These are phyloP conservation scores for Baeospora myosura DNA, from an alignment of 1,284 basidiomycete genomes.

Conservation along the genomic window DNA sequence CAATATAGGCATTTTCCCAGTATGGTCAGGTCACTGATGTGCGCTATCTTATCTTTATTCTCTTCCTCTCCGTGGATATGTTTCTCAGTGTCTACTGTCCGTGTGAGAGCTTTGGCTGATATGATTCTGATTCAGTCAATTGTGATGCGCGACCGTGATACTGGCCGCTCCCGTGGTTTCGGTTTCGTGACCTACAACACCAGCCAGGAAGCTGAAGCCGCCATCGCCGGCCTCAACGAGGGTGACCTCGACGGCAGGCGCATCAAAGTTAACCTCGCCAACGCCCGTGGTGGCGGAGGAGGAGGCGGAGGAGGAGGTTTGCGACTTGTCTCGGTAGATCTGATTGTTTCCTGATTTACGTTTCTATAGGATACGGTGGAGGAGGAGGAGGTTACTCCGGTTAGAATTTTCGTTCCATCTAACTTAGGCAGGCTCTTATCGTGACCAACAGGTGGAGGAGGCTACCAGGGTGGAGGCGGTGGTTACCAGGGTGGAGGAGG, in stretches of 20 bases:
- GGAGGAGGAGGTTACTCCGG: constrained; percentile 11
- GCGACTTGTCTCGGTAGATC: constrained; percentile 14
- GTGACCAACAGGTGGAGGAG: neutral
- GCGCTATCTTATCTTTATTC: constrained; percentile 43
- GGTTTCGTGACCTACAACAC: constrained; percentile 84
- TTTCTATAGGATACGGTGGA: constrained; percentile 22
- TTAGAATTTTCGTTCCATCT: neutral
- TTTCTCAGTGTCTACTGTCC: constrained; percentile 8
- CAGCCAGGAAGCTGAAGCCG: constrained; percentile 65
- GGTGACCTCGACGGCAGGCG: constrained; percentile 90
- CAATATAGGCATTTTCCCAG: constrained; percentile 63
- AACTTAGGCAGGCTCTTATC: neutral
- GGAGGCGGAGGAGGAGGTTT: constrained; percentile 39
- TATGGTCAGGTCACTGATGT: constrained; percentile 72
- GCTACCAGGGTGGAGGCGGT: constrained; percentile 9
- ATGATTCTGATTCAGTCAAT: constrained; percentile 55
- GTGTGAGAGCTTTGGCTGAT: constrained; percentile 26
- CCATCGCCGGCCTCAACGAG: constrained; percentile 80
- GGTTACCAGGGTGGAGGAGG: constrained; percentile 13
- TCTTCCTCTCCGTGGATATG: constrained; percentile 15
- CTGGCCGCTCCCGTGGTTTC: constrained; percentile 92
- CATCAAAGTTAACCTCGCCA: constrained; percentile 84
- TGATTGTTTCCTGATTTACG: no score
- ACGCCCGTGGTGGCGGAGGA: constrained; percentile 62
- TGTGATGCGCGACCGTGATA: constrained; percentile 97